Evolutionary conservation across 2,329 filamentous ascomycete species (phyloP).

Genomic region (Rhynchosporium secalis): DNA sequence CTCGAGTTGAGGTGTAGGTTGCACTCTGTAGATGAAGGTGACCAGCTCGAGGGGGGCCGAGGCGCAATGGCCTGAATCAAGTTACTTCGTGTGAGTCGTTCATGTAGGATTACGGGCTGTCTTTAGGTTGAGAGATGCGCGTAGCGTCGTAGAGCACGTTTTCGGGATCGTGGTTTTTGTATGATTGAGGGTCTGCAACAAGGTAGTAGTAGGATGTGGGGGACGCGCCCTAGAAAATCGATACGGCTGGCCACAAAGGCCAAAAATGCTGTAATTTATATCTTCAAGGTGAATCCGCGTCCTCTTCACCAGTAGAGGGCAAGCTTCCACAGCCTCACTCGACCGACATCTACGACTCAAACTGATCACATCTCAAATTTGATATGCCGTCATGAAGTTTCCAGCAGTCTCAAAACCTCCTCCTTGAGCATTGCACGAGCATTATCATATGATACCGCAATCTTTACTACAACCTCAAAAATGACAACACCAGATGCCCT

Average conservation of each 20-base stretch:
- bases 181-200: no score
- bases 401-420: constrained; percentile 26
- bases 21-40: neutral
- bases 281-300: neutral
- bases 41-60: neutral
- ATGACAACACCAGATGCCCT: constrained; percentile 51
- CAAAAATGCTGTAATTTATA: constrained; percentile 12
- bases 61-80: neutral
- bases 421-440: constrained; percentile 24
- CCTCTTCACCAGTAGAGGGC: neutral
- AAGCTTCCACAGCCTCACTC: neutral
- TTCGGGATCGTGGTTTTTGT: no score
- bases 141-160: no score
- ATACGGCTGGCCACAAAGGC: constrained; percentile 17
- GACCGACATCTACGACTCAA: neutral
- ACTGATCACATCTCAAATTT: constrained; percentile 13
- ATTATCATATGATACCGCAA: constrained; percentile 1
- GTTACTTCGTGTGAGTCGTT: no score
- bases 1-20: neutral
- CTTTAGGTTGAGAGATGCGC: no score
- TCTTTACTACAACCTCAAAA: constrained; percentile 9
- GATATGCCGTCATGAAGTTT: constrained; percentile 28
- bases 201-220: neutral
- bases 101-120: no score
- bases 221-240: constrained; percentile 20